phyloP scores from a whole-genome alignment of 208 protist species.

The Acanthamoeba triangularis region DNA sequence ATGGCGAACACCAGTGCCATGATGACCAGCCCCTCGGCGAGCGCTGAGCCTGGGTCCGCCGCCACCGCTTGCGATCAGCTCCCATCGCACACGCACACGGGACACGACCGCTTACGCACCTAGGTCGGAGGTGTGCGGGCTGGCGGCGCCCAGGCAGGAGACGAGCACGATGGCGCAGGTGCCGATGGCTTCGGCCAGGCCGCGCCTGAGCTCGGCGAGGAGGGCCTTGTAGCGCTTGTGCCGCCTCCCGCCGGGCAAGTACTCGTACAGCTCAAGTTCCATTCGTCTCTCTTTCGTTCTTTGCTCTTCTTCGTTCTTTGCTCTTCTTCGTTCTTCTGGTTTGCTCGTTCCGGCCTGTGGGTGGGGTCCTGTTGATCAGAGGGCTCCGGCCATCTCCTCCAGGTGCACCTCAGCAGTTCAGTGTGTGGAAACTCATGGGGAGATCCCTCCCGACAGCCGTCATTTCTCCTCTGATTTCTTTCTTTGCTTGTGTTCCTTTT shows the following conservation, averaged over 20 bases:
- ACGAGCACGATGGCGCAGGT: not conserved
- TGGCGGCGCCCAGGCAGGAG: not conserved
- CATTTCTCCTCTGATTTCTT: too few species aligned
- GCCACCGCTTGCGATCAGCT: not conserved
- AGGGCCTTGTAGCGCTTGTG: not conserved
- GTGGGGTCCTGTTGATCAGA: too few species aligned
- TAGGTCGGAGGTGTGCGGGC: not conserved
- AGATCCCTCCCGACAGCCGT: too few species aligned
- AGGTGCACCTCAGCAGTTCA: too few species aligned
- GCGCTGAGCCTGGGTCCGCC: not conserved
- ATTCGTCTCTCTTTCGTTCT: too few species aligned
- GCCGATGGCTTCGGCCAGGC: not conserved
- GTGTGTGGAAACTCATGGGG: too few species aligned
- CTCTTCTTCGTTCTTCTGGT: too few species aligned
- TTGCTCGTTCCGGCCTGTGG: too few species aligned
- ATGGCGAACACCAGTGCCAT: not conserved
- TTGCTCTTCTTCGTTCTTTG: too few species aligned
- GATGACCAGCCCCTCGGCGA: not conserved
- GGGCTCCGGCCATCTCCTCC: too few species aligned
- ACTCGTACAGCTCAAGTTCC: not conserved
- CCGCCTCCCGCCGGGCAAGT: not conserved
- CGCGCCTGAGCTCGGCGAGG: conserved; percentile 22
- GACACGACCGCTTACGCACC: not conserved
- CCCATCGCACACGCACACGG: too few species aligned
- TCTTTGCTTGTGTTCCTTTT: too few species aligned